Base-by-base conservation (phyloP, 2,329 filamentous ascomycete genomes). In the Escovopsis sp. region DNA sequence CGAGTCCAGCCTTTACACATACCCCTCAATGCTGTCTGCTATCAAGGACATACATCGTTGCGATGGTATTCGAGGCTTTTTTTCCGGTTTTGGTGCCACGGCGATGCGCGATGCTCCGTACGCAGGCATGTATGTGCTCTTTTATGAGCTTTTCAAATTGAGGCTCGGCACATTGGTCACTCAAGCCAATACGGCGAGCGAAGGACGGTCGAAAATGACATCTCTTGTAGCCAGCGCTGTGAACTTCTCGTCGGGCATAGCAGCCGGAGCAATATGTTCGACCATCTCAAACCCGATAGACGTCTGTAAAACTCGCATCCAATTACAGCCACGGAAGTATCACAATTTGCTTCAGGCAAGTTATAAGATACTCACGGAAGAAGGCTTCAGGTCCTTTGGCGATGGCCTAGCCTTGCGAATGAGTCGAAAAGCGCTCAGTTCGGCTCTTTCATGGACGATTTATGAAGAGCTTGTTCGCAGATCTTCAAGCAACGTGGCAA, bases 261-360 rank as follows among this genome's bases (percentile, higher is more conserved):
- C 88, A 4, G 87, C 89, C 4, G 89, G 86, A 1, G 81, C 80
- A 2, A 65, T 84, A 27, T 93, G 87, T 42, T 95, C 88, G 1
- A 80, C 81, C 4, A 71, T 96, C 32, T 95, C 91, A 8, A 98
- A 98, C 59, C 91, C 91, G 0, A 96, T 96, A 54, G 91, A 98
- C 61, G 87, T 87, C 1, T 79, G 96, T 60, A 98, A 98, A 67
- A 98, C 91, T 16, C 70, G 91, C 39, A 78, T 98, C 51, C 91
- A 98, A 64, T 70, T 98, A 30, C 84, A 93, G 66, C 91, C 91
- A 4, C 69, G 68, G 7, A 72, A 75, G 43, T 98, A 96, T 56
- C 70, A 72, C 30, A 95, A 96, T 54, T 84, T 89, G 72, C 61
- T 84, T 49, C 77, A 83, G 47, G 86, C 88, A 1, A 78, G 73